These are phyloP conservation scores for Diatrype stigma DNA, from an alignment of 2,329 filamentous ascomycete genomes.

Conservation along the genomic window DNA sequence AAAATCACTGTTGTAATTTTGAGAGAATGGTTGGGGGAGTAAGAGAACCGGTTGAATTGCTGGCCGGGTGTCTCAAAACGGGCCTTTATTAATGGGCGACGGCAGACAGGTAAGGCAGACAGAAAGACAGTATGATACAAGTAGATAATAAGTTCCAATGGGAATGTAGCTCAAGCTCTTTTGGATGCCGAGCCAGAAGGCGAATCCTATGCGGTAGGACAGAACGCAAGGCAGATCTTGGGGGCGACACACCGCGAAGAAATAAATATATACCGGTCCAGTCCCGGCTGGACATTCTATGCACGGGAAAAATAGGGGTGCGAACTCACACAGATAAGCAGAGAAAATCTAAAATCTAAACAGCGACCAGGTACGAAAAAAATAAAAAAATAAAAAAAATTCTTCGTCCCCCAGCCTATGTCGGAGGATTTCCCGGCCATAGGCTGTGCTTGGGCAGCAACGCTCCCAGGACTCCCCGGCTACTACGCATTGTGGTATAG, in stretches of 20 bases:
- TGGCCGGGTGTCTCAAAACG: constrained; percentile 21
- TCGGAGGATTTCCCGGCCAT: constrained; percentile 29
- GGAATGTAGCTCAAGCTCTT: not conserved
- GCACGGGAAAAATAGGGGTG: not conserved
- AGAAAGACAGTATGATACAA: not conserved
- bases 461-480: constrained; percentile 32
- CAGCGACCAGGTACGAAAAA: constrained; percentile 18
- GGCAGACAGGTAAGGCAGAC: constrained; percentile 10
- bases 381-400: constrained; percentile 16
- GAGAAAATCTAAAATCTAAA: constrained; percentile 17
- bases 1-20: not conserved
- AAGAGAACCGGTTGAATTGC: constrained; percentile 17
- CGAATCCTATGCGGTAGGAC: not conserved
- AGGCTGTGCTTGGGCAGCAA: constrained; percentile 39
- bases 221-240: not conserved
- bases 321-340: constrained; percentile 5
- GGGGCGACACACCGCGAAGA: not conserved
- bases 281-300: not conserved
- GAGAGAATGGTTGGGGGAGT: constrained; percentile 10
- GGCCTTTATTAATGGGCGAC: constrained; percentile 12
- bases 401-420: constrained; percentile 28
- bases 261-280: constrained; percentile 15
- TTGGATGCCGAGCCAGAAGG: constrained; percentile 1
- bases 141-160: not conserved
- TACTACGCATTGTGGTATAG: constrained; percentile 19